phyloP scores from a whole-genome alignment of 169 alveolate species.

The Plasmodium sp. region DNA sequence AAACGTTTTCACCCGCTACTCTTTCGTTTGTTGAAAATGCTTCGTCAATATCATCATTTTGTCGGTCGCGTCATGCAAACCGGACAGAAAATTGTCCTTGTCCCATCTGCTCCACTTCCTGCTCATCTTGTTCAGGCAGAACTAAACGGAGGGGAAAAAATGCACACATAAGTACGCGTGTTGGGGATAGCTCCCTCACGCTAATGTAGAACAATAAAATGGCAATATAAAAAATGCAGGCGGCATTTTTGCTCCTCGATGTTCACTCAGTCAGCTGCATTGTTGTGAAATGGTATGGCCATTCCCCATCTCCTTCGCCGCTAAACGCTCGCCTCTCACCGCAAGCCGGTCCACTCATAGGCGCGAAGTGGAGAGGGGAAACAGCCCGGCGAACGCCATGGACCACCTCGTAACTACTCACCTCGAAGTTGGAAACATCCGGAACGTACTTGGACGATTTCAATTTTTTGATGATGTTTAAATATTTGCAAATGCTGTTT shows the following conservation, averaged over 20 bases:
- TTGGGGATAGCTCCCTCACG: neutral
- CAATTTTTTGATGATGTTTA: slow-evolving; percentile 35
- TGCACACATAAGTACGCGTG: neutral
- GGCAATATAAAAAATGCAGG: neutral
- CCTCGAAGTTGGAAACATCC: slow-evolving; percentile 60
- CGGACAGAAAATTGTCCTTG: slow-evolving; percentile 56
- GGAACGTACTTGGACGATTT: slow-evolving; percentile 61
- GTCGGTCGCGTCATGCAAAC: slow-evolving; percentile 64
- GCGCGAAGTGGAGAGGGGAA: neutral
- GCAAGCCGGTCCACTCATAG: neutral
- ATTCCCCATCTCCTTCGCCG: neutral
- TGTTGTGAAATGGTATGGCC: neutral
- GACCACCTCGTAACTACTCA: neutral
- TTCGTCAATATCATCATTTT: slow-evolving; percentile 73
- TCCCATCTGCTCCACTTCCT: slow-evolving; percentile 73
- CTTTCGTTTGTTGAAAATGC: slow-evolving; percentile 47
- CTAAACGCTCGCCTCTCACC: neutral
- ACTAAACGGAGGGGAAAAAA: slow-evolving; percentile 2
- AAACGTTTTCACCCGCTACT: neutral
- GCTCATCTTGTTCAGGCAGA: slow-evolving; percentile 57
- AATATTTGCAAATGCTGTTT: slow-evolving; percentile 62
- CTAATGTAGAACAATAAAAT: neutral
- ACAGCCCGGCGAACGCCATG: neutral
- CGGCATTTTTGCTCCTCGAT: neutral
- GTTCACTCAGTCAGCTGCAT: neutral